phyloP scores from a whole-genome alignment of 2,329 filamentous ascomycete species.

The Aspergillus novofumigatus region DNA sequence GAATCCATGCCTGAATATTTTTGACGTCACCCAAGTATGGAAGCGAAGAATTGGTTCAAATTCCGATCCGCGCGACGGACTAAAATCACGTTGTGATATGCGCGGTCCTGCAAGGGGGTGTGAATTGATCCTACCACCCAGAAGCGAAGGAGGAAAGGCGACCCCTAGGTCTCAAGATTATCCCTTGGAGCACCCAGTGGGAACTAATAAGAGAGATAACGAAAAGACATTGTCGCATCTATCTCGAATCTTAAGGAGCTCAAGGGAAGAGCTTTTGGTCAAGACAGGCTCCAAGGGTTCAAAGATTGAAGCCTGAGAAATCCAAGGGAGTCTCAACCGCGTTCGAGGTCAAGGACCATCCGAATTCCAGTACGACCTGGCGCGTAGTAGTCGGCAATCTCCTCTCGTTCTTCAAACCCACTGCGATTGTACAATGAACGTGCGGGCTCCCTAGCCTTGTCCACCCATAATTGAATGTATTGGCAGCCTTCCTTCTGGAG shows the following conservation, averaged over 20 bases:
- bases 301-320: background rate
- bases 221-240: slow-evolving; percentile 11
- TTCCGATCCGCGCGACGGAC: slow-evolving; percentile 18
- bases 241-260: slow-evolving; percentile 4
- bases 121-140: background rate
- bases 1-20: slow-evolving; percentile 39
- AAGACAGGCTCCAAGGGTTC: slow-evolving; percentile 15
- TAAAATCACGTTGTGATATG: slow-evolving; percentile 29
- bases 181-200: slow-evolving; percentile 18
- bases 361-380: slow-evolving; percentile 45
- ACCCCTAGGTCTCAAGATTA: slow-evolving; percentile 14
- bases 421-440: slow-evolving; percentile 42
- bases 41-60: slow-evolving; percentile 26
- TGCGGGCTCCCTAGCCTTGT: slow-evolving; percentile 44
- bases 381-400: slow-evolving; percentile 48
- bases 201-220: slow-evolving; percentile 10
- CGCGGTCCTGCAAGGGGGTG: slow-evolving; percentile 32
- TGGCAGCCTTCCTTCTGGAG: slow-evolving; percentile 46
- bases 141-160: slow-evolving; percentile 18
- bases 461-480: slow-evolving; percentile 50
- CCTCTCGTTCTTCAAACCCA: slow-evolving; percentile 46
- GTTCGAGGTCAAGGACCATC: slow-evolving; percentile 38
- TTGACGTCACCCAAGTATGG: slow-evolving; percentile 36
- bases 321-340: slow-evolving; percentile 18
- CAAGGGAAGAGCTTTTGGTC: slow-evolving; percentile 10